phyloP scores from a whole-genome alignment of 257 asterid species.

The Datura wrightii region DNA sequence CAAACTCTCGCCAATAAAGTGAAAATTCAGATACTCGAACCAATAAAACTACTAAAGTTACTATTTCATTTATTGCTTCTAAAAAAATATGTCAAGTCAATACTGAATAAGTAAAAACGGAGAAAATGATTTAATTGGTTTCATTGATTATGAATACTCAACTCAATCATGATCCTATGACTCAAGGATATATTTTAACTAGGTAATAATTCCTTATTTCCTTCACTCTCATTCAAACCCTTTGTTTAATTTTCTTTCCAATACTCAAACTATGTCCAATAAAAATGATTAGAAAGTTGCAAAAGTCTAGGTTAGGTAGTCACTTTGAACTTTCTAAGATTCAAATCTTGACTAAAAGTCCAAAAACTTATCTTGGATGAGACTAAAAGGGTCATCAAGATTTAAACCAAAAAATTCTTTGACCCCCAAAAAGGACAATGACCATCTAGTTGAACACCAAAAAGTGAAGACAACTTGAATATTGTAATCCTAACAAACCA shows the following conservation, averaged over 20 bases:
- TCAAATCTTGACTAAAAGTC: not conserved
- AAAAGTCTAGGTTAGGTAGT: constrained; percentile 27
- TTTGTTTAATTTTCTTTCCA: not conserved
- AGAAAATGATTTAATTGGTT: too few species aligned
- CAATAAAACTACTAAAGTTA: too few species aligned
- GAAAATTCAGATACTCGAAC: too few species aligned
- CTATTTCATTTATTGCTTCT: too few species aligned
- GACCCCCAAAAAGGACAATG: not conserved
- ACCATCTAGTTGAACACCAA: constrained; percentile 6
- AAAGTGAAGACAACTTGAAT: not conserved
- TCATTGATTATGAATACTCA: too few species aligned
- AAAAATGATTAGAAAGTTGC: not conserved
- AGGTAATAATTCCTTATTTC: not conserved
- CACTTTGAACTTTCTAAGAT: not conserved
- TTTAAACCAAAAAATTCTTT: not conserved
- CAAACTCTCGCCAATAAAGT: too few species aligned
- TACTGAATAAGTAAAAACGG: too few species aligned
- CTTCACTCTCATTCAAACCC: constrained; percentile 3
- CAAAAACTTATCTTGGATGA: not conserved
- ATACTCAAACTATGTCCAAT: not conserved
- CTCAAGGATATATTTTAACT: not conserved
- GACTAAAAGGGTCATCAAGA: not conserved
- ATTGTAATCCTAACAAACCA: not conserved
- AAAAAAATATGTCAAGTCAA: too few species aligned
- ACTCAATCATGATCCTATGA: not conserved